These are phyloP conservation scores for Phaseolus coccineus DNA, from an alignment of 331 rosid species.

Conservation along the genomic window DNA sequence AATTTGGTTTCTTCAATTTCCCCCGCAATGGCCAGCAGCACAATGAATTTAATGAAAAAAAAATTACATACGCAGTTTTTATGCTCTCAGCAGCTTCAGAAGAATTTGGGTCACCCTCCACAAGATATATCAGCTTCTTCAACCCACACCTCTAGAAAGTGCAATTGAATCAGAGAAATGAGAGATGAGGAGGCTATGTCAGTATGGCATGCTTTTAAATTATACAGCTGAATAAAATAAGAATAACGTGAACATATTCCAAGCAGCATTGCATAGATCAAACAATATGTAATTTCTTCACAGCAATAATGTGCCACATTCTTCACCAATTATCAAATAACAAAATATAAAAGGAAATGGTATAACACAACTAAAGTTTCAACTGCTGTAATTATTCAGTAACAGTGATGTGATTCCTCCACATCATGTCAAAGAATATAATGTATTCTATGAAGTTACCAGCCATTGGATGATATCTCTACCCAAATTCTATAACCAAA, in stretches of 20 bases:
- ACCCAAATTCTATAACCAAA: conserved; percentile 27
- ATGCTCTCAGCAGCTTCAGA: conserved; percentile 96
- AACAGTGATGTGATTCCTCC: conserved; percentile 12
- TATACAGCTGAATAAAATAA: conserved; percentile 9
- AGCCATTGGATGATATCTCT: conserved; percentile 9
- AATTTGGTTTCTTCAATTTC: neutral
- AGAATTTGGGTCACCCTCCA: conserved; percentile 96
- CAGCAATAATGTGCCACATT: conserved; percentile 3
- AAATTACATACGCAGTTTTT: conserved; percentile 84
- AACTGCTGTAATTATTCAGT: neutral
- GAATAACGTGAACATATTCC: conserved; percentile 20
- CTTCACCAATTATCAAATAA: conserved; percentile 8
- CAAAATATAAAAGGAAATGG: conserved; percentile 9
- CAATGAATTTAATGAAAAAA: conserved; percentile 18
- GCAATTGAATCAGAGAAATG: conserved; percentile 38
- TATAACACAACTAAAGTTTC: conserved; percentile 3
- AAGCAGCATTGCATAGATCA: neutral
- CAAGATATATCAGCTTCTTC: conserved; percentile 90
- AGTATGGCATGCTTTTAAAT: conserved; percentile 28
- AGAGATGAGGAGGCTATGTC: conserved; percentile 6
- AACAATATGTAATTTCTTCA: conserved; percentile 20
- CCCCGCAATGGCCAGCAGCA: conserved; percentile 1
- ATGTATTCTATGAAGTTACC: neutral
- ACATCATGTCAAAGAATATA: neutral
- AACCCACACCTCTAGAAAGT: conserved; percentile 86